A percentile compares a stretch with the other conserved stretches of the same genome.
Evolutionary conservation across 805 yeast species (phyloP).

Genomic region (Saturnispora besseyi): DNA sequence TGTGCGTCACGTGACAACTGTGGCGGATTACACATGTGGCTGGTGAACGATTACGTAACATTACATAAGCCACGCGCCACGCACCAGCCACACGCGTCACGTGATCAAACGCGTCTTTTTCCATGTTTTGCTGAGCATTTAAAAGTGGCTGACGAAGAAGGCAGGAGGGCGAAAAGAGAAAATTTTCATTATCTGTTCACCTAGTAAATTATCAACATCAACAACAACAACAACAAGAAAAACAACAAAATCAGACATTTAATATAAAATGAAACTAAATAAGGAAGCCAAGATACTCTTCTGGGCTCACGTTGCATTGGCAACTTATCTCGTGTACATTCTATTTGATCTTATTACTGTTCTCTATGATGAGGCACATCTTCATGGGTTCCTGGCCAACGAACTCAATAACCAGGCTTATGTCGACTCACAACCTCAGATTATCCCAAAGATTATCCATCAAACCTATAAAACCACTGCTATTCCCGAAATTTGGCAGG

Average conservation of each 20-base stretch:
- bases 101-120: no score
- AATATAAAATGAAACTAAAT: conserved; percentile 36
- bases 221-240: not conserved
- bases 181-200: no score
- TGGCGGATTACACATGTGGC: no score
- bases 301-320: conserved; percentile 47
- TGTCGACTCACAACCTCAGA: conserved; percentile 31
- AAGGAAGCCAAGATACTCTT: conserved; percentile 56
- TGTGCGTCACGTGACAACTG: no score
- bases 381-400: conserved; percentile 51
- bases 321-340: conserved; percentile 48
- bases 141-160: no score
- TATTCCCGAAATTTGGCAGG: conserved; percentile 75
- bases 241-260: not conserved
- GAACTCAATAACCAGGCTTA: conserved; percentile 44
- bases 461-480: conserved; percentile 80
- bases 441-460: conserved; percentile 86
- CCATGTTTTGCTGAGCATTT: no score
- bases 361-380: conserved; percentile 60
- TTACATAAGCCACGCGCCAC: no score
- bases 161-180: no score
- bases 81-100: no score
- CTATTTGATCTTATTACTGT: conserved; percentile 66
- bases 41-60: no score
- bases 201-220: no score